Conservation (phyloP, 768 basidiomycete species). For the Macrolepiota fuliginosa region DNA sequence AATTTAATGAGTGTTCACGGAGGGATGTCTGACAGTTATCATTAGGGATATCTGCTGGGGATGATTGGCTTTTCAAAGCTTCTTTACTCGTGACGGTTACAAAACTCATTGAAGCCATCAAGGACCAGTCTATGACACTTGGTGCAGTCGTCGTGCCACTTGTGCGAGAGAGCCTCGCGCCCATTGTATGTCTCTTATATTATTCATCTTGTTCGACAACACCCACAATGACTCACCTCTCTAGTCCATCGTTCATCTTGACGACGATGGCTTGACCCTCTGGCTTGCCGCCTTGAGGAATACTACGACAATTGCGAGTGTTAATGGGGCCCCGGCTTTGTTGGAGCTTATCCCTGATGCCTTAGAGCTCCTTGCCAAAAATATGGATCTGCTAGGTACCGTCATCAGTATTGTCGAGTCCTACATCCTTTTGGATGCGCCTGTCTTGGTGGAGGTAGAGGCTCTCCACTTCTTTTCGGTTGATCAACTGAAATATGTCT, state of each 20-base stretch:
- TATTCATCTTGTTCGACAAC: background rate
- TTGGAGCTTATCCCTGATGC: constrained; percentile 65
- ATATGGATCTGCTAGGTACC: constrained; percentile 73
- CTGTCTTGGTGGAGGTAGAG: constrained; percentile 59
- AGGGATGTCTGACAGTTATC: constrained; percentile 4
- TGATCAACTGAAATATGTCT: background rate
- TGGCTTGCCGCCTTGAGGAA: constrained; percentile 76
- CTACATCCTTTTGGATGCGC: constrained; percentile 73
- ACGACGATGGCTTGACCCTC: constrained; percentile 73
- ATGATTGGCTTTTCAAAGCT: constrained; percentile 71
- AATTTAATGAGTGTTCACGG: background rate
- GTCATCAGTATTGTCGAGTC: constrained; percentile 69
- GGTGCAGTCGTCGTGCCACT: constrained; percentile 58
- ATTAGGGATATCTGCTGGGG: constrained; percentile 65
- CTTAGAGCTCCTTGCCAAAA: constrained; percentile 56
- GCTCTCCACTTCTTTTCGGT: background rate
- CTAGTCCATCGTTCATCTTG: constrained; percentile 66
- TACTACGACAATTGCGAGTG: constrained; percentile 47
- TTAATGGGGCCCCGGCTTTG: constrained; percentile 48
- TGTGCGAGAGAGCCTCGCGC: constrained; percentile 60
- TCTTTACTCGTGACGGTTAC: constrained; percentile 68
- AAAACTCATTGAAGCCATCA: constrained; percentile 69
- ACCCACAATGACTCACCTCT: constrained; percentile 14
- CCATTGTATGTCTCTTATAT: constrained; percentile 38
- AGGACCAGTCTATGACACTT: constrained; percentile 56